Base-by-base conservation (phyloP, 2,329 filamentous ascomycete genomes). In the Cladophialophora bantiana region DNA sequence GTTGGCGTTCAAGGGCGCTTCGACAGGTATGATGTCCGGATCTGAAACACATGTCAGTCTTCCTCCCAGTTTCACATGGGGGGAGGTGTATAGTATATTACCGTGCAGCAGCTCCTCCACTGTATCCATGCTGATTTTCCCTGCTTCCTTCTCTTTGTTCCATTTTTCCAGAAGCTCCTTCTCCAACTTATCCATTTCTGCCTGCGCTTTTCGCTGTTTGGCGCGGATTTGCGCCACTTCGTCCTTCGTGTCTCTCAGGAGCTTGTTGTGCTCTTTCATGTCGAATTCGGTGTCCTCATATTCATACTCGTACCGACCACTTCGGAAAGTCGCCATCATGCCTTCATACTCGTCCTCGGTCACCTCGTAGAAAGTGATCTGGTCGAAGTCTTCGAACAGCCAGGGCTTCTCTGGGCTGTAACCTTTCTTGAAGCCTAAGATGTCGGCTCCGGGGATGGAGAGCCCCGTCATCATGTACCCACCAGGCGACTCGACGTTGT, bases 361-460 rank as follows among this genome's bases (percentile, higher is more conserved):
- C 13, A 87, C 85, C 63, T 82, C 79, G 68, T 86, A 84, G 73
- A 84, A 88, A 0, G 81, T 83, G 20, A 88, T 77, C 52, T 86
- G 79, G 69, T 88, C 86, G 67, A 88, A 86, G 68, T 86, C 83
- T 57, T 83, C 78, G 70, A 86, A 88, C 1, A 88, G 77, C 82
- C 85, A 86, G 0, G 86, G 85, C 34, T 76, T 71, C 0, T 79
- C 74, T 0, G 78, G 69, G 2, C 74, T 77, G 70, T 85, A 87
- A 1, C 82, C 82, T 0, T 76, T 75, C 68, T 86, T 86, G 69
- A 79, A 83, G 0, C 84, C 83, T 7, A 85, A 79, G 42, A 82
- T 81, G 68, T 88, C 86, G 54, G 84, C 83, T 15, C 83, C 82
- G 0, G 83, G 83, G 2, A 86, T 81, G 0, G 84, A 86, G 58